These are phyloP conservation scores for Ogataea wickerhamii DNA, from an alignment of 805 yeast genomes.

Conservation along the genomic window DNA sequence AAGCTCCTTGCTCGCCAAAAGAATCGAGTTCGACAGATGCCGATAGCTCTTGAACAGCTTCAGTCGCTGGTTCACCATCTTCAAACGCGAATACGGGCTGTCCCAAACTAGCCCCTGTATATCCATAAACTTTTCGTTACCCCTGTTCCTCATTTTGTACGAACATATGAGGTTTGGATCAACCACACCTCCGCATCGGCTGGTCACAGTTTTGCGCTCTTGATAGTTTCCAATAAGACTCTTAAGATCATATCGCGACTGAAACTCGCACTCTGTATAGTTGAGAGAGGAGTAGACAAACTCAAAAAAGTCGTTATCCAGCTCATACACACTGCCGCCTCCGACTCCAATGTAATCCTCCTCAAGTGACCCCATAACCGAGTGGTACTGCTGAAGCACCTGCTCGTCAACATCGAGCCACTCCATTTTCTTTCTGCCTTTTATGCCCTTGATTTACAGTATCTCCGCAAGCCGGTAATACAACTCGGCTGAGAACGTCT, in stretches of 20 bases:
- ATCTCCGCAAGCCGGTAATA: too few relatives aligned
- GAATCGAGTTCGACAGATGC: conserved; percentile 22
- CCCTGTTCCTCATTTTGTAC: conserved; percentile 7
- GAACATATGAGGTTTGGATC: conserved; percentile 7
- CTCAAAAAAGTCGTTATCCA: conserved; percentile 24
- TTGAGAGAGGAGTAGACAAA: conserved; percentile 19
- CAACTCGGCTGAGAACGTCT: too few relatives aligned
- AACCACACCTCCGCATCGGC: conserved; percentile 7
- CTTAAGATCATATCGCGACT: conserved; percentile 12
- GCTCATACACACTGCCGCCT: conserved; percentile 17
- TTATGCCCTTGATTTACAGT: too few relatives aligned
- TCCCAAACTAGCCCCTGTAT: conserved; percentile 32
- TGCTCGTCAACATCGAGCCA: conserved; percentile 6
- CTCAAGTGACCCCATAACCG: conserved; percentile 10
- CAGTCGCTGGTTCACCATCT: conserved; percentile 21
- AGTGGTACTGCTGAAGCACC: conserved; percentile 8
- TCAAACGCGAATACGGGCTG: conserved; percentile 15
- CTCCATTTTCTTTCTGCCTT: too few relatives aligned
- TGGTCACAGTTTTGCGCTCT: conserved; percentile 9
- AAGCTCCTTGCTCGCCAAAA: conserved; percentile 17
- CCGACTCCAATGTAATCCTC: conserved; percentile 14
- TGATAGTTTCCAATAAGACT: conserved; percentile 14
- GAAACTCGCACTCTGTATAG: conserved; percentile 12
- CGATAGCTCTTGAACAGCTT: conserved; percentile 24
- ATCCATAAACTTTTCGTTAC: conserved; percentile 20